Conservation (phyloP, 2,329 filamentous ascomycete genomes). For the Blastomyces percursus region DNA sequence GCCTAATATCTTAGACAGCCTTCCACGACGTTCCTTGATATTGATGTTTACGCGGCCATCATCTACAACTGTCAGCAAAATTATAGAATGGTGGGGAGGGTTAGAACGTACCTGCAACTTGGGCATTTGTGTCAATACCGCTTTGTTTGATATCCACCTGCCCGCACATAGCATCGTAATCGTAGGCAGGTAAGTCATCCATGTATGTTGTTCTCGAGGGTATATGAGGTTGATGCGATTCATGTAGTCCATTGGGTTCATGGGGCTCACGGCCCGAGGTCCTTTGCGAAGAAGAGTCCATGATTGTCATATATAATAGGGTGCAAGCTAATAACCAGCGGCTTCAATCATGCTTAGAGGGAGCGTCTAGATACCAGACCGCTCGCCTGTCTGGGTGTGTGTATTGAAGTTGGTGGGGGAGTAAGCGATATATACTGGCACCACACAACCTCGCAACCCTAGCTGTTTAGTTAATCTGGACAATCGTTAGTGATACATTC, state of each 20-base stretch:
- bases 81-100: background rate
- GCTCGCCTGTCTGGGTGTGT: background rate
- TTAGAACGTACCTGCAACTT: slow-evolving; percentile 41
- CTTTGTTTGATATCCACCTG: slow-evolving; percentile 51
- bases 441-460: background rate
- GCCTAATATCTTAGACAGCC: slow-evolving; percentile 55
- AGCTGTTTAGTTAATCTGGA: background rate
- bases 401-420: background rate
- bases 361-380: background rate
- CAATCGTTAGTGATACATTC: background rate
- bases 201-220: slow-evolving; percentile 1
- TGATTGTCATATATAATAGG: background rate
- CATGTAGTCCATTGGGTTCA: background rate
- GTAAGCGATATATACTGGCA: background rate
- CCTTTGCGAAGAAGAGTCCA: background rate
- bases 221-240: background rate
- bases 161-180: slow-evolving; percentile 41
- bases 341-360: background rate
- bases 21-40: slow-evolving; percentile 59
- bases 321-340: background rate
- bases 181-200: slow-evolving; percentile 18
- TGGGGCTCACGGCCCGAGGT: background rate
- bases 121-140: slow-evolving; percentile 52
- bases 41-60: slow-evolving; percentile 72
- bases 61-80: slow-evolving; percentile 32